These are phyloP conservation scores for Podospora didyma DNA, from an alignment of 495 filamentous ascomycete genomes.

Conservation along the genomic window DNA sequence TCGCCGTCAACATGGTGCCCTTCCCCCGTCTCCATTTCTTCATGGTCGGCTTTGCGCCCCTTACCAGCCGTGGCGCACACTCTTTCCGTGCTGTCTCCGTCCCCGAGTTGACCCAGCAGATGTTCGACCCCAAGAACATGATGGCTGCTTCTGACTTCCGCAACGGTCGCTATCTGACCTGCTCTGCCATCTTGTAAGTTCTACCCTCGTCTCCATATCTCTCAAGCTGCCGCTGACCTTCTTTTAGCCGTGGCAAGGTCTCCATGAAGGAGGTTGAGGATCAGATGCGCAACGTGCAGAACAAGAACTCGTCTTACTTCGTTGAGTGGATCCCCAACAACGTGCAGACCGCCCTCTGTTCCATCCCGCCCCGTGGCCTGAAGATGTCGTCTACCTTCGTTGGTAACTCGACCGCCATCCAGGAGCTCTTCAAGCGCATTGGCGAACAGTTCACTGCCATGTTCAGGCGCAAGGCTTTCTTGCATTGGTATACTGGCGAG, in stretches of 20 bases:
- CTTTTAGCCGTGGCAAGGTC: conserved; percentile 86
- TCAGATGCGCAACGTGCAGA: conserved; percentile 99
- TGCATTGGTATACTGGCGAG: conserved; percentile 99
- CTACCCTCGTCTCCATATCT: neutral
- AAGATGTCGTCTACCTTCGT: conserved; percentile 99
- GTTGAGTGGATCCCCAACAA: conserved; percentile 99
- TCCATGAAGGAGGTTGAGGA: conserved; percentile 99
- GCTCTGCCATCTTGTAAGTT: conserved; percentile 89
- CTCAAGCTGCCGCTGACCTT: conserved; percentile 24
- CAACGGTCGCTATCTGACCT: conserved; percentile 98
- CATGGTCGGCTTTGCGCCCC: conserved; percentile 99
- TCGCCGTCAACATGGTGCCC: conserved; percentile 99
- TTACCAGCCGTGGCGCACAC: conserved; percentile 91
- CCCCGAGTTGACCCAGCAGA: conserved; percentile 99
- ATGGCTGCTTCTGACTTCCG: conserved; percentile 99
- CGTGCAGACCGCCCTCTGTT: conserved; percentile 99
- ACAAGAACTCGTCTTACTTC: conserved; percentile 99
- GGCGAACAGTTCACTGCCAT: conserved; percentile 99
- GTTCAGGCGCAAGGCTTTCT: conserved; percentile 99
- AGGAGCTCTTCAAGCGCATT: conserved; percentile 99
- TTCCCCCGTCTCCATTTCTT: conserved; percentile 99
- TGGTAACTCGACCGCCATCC: conserved; percentile 98
- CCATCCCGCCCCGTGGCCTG: conserved; percentile 93
- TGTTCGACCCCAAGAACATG: conserved; percentile 99
- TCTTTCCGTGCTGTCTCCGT: conserved; percentile 97